Conservation (phyloP, 2,329 filamentous ascomycete species). For the Paracamarosporium sp. region DNA sequence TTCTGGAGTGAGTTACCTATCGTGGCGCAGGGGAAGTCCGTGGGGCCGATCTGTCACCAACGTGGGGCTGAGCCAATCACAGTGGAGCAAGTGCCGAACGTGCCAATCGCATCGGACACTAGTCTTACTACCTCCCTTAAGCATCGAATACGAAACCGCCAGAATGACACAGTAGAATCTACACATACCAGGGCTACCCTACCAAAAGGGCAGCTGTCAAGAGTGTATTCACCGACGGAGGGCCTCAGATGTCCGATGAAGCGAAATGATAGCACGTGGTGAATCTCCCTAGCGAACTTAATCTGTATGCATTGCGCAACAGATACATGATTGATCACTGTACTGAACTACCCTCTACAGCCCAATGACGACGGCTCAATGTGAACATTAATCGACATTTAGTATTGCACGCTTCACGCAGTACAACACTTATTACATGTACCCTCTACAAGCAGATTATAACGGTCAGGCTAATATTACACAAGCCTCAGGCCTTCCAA, state of each 20-base stretch:
- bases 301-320: neutral
- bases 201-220: no score
- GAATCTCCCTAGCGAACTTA: neutral
- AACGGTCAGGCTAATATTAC: neutral
- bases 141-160: no score
- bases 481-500: neutral
- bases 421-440: neutral
- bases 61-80: neutral
- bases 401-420: no score
- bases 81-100: neutral
- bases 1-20: neutral
- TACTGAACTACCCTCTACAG: no score
- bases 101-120: neutral
- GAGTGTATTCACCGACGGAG: no score
- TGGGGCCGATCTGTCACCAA: neutral
- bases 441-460: neutral
- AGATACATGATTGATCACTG: no score
- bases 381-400: neutral
- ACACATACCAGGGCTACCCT: no score
- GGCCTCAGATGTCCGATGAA: conserved; percentile 3
- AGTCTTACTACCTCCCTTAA: neutral
- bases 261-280: neutral
- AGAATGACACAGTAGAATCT: no score
- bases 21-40: neutral
- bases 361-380: no score